phyloP scores from a whole-genome alignment of 176 grass and related monocot genomes.

The Hordeum marinum region DNA sequence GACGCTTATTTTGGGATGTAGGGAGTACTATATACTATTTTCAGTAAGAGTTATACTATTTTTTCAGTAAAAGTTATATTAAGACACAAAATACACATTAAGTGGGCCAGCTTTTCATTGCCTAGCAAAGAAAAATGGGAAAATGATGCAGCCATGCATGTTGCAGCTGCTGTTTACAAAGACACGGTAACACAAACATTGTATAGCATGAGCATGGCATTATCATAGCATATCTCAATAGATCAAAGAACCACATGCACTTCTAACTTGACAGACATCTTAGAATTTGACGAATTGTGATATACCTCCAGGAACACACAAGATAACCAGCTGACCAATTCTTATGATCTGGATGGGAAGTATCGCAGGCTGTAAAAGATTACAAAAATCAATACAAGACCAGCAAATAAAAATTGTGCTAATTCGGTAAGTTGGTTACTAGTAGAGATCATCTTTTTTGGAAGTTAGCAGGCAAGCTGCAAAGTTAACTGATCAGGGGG shows the following conservation, averaged over 20 bases:
- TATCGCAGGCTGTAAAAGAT: constrained; percentile 69
- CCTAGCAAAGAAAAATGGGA: background rate
- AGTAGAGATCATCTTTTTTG: no score
- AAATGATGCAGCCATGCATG: background rate
- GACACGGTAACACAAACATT: background rate
- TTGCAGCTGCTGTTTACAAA: background rate
- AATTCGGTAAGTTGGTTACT: constrained; percentile 15
- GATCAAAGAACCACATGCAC: constrained; percentile 7
- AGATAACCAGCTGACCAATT: constrained; percentile 83
- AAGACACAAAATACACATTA: background rate
- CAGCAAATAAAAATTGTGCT: background rate
- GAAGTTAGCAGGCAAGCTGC: no score
- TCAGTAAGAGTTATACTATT: background rate
- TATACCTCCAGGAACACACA: constrained; percentile 96
- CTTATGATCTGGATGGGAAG: constrained; percentile 93
- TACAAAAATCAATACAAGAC: constrained; percentile 19
- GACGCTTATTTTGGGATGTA: no score
- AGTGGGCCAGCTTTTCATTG: background rate
- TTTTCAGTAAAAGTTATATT: no score
- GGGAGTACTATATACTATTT: background rate
- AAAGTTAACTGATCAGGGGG: no score
- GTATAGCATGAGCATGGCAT: constrained; percentile 1
- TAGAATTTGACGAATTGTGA: constrained; percentile 14
- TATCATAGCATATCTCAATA: background rate
- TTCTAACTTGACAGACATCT: constrained; percentile 4